These are phyloP conservation scores for Hamigera avellanea DNA, from an alignment of 495 filamentous ascomycete species.

Conservation along the genomic window DNA sequence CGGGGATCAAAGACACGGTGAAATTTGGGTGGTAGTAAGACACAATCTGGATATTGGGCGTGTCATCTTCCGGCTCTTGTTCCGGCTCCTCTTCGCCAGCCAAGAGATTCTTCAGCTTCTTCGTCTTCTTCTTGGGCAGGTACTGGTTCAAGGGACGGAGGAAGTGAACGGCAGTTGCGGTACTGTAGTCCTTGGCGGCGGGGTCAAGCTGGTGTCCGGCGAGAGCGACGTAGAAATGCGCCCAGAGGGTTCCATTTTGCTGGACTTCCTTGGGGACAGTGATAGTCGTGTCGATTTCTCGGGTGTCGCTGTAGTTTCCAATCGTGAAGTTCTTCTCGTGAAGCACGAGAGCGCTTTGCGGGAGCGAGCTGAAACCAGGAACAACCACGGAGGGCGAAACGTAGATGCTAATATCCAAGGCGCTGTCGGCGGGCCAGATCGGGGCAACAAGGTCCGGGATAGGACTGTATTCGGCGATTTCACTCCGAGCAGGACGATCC, in stretches of 20 bases:
- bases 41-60: conserved; percentile 48
- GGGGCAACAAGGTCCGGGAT: conserved; percentile 71
- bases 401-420: conserved; percentile 76
- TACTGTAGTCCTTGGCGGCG: conserved; percentile 54
- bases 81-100: conserved; percentile 41
- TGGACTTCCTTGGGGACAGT: conserved; percentile 69
- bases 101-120: conserved; percentile 84
- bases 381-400: conserved; percentile 63
- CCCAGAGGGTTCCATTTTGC: conserved; percentile 87
- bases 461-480: conserved; percentile 55
- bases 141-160: conserved; percentile 78
- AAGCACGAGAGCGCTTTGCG: conserved; percentile 50
- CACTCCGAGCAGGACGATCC: conserved; percentile 45
- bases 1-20: conserved; percentile 76
- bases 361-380: conserved; percentile 48
- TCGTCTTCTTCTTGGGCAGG: conserved; percentile 78
- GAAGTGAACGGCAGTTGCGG: conserved; percentile 68
- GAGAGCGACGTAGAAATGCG: conserved; percentile 79
- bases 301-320: conserved; percentile 67
- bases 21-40: conserved; percentile 96
- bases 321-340: conserved; percentile 73
- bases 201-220: conserved; percentile 69
- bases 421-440: conserved; percentile 72
- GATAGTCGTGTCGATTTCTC: conserved; percentile 68
- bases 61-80: conserved; percentile 38